A percentile compares a stretch with the other conserved stretches of the same genome.
phyloP scores from a whole-genome alignment of 495 filamentous ascomycete species.

The Penicillium waksmanii region DNA sequence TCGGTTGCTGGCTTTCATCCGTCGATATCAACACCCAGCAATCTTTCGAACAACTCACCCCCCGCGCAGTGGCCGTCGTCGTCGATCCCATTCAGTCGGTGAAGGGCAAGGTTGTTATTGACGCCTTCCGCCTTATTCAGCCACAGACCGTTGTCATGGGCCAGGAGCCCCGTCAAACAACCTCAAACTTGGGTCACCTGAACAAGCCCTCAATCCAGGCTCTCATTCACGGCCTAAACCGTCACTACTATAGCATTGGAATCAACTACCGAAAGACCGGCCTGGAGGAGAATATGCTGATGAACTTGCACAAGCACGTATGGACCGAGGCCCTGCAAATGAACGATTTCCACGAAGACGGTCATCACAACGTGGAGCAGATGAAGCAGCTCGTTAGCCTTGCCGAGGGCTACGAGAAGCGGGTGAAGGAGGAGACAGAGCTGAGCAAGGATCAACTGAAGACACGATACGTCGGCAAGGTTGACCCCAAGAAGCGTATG shows the following conservation, averaged over 20 bases:
- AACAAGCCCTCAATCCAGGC: constrained; percentile 99
- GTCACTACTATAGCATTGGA: constrained; percentile 98
- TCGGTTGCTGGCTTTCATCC: constrained; percentile 97
- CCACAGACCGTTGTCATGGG: constrained; percentile 98
- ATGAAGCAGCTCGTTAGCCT: constrained; percentile 85
- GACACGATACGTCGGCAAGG: constrained; percentile 98
- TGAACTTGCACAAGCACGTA: constrained; percentile 99
- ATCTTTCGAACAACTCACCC: constrained; percentile 96
- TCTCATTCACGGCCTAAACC: constrained; percentile 96
- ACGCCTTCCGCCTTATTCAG: constrained; percentile 98
- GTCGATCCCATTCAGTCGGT: constrained; percentile 99
- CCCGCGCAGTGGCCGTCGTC: constrained; percentile 94
- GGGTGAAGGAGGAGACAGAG: constrained; percentile 97
- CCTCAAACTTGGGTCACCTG: constrained; percentile 94
- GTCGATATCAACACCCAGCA: constrained; percentile 99
- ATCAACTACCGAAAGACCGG: constrained; percentile 99
- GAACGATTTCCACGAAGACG: constrained; percentile 91
- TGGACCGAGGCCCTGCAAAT: constrained; percentile 98
- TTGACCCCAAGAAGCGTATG: constrained; percentile 97
- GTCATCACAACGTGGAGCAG: constrained; percentile 77
- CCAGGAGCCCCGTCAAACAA: constrained; percentile 97
- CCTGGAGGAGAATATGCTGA: constrained; percentile 98
- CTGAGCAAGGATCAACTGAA: constrained; percentile 96
- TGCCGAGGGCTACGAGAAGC: constrained; percentile 96
- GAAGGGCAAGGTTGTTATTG: constrained; percentile 99